Conservation (phyloP, 2,329 filamentous ascomycete species). For the Ilyonectria sp. region DNA sequence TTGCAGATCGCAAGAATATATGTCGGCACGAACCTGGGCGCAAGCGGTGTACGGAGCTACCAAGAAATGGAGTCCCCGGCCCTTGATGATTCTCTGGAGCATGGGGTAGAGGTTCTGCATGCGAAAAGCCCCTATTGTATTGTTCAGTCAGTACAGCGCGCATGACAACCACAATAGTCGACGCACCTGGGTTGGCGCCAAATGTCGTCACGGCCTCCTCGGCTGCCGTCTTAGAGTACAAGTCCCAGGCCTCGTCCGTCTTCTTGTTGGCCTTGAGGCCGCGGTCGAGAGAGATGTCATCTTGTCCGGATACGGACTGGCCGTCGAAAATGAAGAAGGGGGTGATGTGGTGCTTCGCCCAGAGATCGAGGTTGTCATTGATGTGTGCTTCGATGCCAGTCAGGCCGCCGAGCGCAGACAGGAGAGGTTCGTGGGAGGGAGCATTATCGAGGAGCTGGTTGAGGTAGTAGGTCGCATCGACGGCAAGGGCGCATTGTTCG, state of each 20-base stretch:
- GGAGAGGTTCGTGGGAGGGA: constrained; percentile 85
- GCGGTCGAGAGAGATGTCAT: constrained; percentile 77
- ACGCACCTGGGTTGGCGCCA: constrained; percentile 80
- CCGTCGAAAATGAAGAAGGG: constrained; percentile 95
- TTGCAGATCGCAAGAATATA: background rate
- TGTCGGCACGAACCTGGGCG: constrained; percentile 76
- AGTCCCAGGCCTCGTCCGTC: constrained; percentile 85
- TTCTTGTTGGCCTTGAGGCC: constrained; percentile 77
- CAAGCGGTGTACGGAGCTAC: constrained; percentile 91
- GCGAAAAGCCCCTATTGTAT: constrained; percentile 74
- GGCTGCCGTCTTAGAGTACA: constrained; percentile 87
- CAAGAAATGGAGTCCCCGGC: constrained; percentile 80
- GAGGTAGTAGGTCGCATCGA: constrained; percentile 93
- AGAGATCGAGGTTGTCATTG: constrained; percentile 80
- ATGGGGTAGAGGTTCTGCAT: constrained; percentile 82
- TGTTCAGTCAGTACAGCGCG: constrained; percentile 47
- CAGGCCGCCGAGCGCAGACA: constrained; percentile 90
- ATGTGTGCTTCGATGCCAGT: constrained; percentile 85
- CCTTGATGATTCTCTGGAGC: constrained; percentile 81
- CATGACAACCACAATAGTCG: constrained; percentile 1
- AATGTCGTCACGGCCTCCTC: constrained; percentile 89
- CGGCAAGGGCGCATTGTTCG: constrained; percentile 81
- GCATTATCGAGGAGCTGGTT: constrained; percentile 80
- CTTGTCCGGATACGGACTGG: constrained; percentile 82
- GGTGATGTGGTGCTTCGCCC: constrained; percentile 79